Evolutionary conservation across 1,284 basidiomycete species (phyloP), one percentile per base, ranked within the genome.

Genomic region (Rhodotorula sp.): DNA sequence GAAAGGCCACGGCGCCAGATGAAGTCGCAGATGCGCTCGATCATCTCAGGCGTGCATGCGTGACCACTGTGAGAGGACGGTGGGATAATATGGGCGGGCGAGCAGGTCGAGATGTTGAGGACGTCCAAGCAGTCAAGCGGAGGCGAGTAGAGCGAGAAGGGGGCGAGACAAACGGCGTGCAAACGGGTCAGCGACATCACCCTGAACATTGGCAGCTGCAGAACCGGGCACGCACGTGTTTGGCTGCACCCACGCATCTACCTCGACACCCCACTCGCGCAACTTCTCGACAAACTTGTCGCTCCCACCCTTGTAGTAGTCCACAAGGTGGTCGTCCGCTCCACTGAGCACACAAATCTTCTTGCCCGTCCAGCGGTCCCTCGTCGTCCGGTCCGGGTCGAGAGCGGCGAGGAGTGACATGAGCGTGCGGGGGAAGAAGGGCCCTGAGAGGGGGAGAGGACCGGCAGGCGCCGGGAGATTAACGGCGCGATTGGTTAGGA

Each of bases 341-440:
- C 83, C 89, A 4, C 87, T 87, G 9, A 91, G 79, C 0, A 88
- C 85, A 11, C 91, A 81, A 24, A 92, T 84, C 76, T 85, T 86
- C 81, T 90, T 90, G 0, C 85, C 86, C 1, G 83, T 69, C 78
- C 89, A 91, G 61, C 70, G 62, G 8, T 28, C 59, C 26, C 30
- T 37, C 3, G 26, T 26, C 26, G 53, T 40, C 8, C 22, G 34
- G 16, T 74, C 67, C 2, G 86, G 85, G 72, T 87, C 85, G 24
- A 82, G 70, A 5, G 75, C 72, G 47, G 81, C 76, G 37, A 91
- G 81, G 57, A 86, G 78, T 9, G 80, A 77, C 52, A 83, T 78
- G 47, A 91, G 80, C 13, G 83, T 82, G 18, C 80, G 77, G 0
- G 90, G 90, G 73, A 89, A 84, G 70, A 85, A 82, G 0, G 87